phyloP scores from a whole-genome alignment of 2,329 filamentous ascomycete species.

The Calonectria montana region DNA sequence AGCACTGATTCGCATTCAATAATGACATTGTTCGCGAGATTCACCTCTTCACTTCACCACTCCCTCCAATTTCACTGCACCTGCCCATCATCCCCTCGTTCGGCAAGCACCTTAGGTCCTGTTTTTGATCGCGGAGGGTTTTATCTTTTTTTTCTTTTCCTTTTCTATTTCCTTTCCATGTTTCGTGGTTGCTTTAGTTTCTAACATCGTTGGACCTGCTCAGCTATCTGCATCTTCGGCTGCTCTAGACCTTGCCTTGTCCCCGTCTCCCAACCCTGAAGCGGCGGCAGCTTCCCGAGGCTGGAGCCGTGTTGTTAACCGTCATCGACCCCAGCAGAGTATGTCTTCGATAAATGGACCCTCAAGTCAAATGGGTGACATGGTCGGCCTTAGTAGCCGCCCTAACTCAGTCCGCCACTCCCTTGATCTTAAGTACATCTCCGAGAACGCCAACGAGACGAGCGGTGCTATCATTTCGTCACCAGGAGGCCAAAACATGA shows the following conservation, averaged over 20 bases:
- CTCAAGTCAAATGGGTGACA: slow-evolving; percentile 57
- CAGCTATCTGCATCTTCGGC: slow-evolving; percentile 85
- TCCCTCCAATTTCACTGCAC: slow-evolving; percentile 13
- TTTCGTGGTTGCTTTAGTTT: slow-evolving; percentile 38
- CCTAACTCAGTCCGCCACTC: slow-evolving; percentile 67
- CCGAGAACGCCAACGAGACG: slow-evolving; percentile 56
- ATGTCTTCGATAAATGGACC: slow-evolving; percentile 60
- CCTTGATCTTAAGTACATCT: slow-evolving; percentile 64
- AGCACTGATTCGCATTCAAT: slow-evolving; percentile 18
- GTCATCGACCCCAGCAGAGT: slow-evolving; percentile 75
- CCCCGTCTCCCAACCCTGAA: slow-evolving; percentile 74
- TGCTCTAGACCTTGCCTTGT: slow-evolving; percentile 82
- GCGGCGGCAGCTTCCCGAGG: slow-evolving; percentile 54
- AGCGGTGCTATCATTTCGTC: slow-evolving; percentile 56
- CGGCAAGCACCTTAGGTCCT: neutral
- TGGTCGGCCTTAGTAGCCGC: slow-evolving; percentile 60
- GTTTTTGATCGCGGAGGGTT: neutral
- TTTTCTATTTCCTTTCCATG: slow-evolving; percentile 13
- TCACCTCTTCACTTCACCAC: slow-evolving; percentile 20
- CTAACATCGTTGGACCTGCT: slow-evolving; percentile 50
- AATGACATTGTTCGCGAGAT: slow-evolving; percentile 1
- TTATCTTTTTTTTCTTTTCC: neutral
- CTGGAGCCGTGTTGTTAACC: slow-evolving; percentile 71
- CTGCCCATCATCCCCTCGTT: neutral
- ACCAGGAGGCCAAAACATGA: slow-evolving; percentile 63